Evolutionary conservation across 2,329 filamentous ascomycete genomes (phyloP).

Genomic region (Cytospora paraplurivora): DNA sequence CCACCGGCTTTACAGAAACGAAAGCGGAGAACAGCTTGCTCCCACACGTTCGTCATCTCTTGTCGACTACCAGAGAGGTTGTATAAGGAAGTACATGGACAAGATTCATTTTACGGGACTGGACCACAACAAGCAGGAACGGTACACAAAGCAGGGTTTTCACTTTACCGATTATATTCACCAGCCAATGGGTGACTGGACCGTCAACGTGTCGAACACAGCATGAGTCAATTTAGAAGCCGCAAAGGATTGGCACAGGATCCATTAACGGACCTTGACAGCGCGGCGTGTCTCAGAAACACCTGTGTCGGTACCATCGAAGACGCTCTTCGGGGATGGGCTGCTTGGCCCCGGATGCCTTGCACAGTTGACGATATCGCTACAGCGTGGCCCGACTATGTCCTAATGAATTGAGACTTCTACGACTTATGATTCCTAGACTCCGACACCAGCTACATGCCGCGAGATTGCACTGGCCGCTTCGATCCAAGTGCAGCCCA

Average conservation of each 20-base stretch:
- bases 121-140: slow-evolving; percentile 3
- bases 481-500: slow-evolving; percentile 2
- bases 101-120: slow-evolving; percentile 8
- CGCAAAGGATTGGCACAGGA: slow-evolving; percentile 10
- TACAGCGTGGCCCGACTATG: neutral
- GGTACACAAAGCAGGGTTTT: slow-evolving; percentile 16
- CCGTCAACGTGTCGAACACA: slow-evolving; percentile 8
- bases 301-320: neutral
- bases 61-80: slow-evolving; percentile 1
- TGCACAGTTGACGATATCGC: slow-evolving; percentile 1
- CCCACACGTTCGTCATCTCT: slow-evolving; percentile 10
- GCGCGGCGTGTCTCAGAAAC: slow-evolving; percentile 14
- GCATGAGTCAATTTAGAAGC: slow-evolving; percentile 7
- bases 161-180: slow-evolving; percentile 9
- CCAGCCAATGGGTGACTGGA: slow-evolving; percentile 13
- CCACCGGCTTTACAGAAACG: neutral
- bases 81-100: slow-evolving; percentile 11
- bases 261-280: slow-evolving; percentile 19
- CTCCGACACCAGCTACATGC: neutral
- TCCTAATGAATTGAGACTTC: neutral
- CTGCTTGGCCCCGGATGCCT: neutral
- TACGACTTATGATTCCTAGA: neutral
- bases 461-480: slow-evolving; percentile 6
- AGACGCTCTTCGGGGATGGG: neutral
- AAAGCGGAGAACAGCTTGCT: slow-evolving; percentile 6